Percentiles rank a stretch among this genome's conserved stretches.
Conservation (phyloP, 345 rosid species). For the Lepidium sativum region DNA sequence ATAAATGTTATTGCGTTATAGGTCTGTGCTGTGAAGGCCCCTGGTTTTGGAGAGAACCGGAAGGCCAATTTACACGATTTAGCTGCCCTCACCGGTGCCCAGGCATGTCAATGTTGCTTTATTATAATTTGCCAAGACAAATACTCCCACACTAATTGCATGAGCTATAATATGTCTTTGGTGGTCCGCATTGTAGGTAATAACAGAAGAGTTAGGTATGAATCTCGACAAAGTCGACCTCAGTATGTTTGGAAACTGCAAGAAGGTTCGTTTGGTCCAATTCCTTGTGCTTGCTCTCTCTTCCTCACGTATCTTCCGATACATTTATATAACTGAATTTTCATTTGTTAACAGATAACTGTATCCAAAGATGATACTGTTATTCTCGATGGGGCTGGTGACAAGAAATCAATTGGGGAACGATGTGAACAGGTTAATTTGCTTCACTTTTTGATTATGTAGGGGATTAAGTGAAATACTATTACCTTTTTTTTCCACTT, state of each 20-base stretch:
- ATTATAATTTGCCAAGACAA: not conserved
- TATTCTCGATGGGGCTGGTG: slow-evolving; percentile 91
- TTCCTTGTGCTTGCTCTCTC: not conserved
- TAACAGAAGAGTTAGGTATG: slow-evolving; percentile 93
- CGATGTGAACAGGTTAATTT: slow-evolving; percentile 76
- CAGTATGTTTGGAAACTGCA: slow-evolving; percentile 86
- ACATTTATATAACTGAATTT: not conserved
- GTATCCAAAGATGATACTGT: slow-evolving; percentile 89
- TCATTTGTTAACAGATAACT: slow-evolving; percentile 36
- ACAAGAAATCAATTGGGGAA: slow-evolving; percentile 78
- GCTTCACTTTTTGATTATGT: not conserved
- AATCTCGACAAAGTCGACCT: slow-evolving; percentile 85
- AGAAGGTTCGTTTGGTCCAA: slow-evolving; percentile 43
- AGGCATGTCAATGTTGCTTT: slow-evolving; percentile 35
- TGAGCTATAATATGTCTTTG: not conserved
- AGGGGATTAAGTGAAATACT: not conserved
- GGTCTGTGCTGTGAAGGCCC: slow-evolving; percentile 97
- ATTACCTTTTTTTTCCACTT: not conserved
- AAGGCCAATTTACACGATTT: slow-evolving; percentile 81
- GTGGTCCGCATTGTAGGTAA: slow-evolving; percentile 39
- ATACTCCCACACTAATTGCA: not conserved
- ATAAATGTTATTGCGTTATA: slow-evolving; percentile 11
- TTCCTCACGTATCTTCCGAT: not conserved
- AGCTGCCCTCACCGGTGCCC: slow-evolving; percentile 80
- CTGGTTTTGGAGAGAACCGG: slow-evolving; percentile 97